Evolutionary conservation across 345 rosid genomes (phyloP).

Genomic region (Hypericum androsaemum): DNA sequence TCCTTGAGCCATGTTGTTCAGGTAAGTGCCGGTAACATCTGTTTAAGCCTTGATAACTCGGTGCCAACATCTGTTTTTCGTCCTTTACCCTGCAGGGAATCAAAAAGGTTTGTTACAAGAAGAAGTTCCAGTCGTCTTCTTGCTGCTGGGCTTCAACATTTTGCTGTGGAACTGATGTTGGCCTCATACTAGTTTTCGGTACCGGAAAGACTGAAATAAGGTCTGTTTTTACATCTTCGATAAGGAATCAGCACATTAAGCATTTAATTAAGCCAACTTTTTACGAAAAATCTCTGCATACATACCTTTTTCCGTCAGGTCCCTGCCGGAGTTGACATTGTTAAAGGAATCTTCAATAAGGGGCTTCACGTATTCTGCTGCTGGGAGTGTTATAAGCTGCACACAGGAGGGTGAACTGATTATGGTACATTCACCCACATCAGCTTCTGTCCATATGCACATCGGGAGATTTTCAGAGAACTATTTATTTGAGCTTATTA

Average conservation of each 20-base stretch:
- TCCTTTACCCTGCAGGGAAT: conserved; percentile 41
- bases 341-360: conserved; percentile 53
- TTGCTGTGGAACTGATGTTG: conserved; percentile 41
- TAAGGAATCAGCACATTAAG: too few species aligned
- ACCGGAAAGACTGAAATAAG: conserved; percentile 73
- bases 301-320: conserved; percentile 19
- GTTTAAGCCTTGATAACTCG: neutral
- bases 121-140: conserved; percentile 56
- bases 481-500: neutral
- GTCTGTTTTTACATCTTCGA: conserved; percentile 13
- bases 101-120: conserved; percentile 72
- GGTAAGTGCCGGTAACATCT: conserved; percentile 24
- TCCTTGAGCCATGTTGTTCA: conserved; percentile 58
- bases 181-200: conserved; percentile 59
- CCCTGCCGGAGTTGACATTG: conserved; percentile 64
- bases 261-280: too few species aligned
- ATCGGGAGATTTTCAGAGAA: conserved; percentile 4
- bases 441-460: conserved; percentile 4
- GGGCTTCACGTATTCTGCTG: conserved; percentile 46
- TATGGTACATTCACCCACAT: conserved; percentile 31
- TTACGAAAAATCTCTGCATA: too few species aligned
- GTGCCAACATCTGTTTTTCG: neutral
- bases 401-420: conserved; percentile 67
- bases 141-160: conserved; percentile 85
- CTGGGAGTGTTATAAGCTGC: conserved; percentile 45